These are phyloP conservation scores for Carex kokanica DNA, from an alignment of 176 grass and related monocot genomes.

Conservation along the genomic window DNA sequence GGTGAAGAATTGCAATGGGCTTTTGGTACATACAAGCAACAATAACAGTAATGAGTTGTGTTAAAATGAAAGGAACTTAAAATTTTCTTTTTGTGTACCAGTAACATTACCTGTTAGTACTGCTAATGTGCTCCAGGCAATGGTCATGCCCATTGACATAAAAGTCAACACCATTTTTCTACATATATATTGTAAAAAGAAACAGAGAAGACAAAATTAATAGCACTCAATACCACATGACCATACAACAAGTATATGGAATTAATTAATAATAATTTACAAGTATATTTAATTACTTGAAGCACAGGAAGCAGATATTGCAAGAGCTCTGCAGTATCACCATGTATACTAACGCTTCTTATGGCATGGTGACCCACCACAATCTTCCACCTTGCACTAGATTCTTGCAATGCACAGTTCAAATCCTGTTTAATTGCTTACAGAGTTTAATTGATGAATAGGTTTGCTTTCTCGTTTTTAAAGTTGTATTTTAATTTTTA, in stretches of 20 bases:
- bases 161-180: slow-evolving; percentile 50
- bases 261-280: not conserved
- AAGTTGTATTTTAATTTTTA: not conserved
- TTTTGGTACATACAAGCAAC: slow-evolving; percentile 17
- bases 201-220: not conserved
- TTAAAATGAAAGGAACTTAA: not conserved
- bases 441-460: not conserved
- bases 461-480: not conserved
- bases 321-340: slow-evolving; percentile 54
- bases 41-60: not conserved
- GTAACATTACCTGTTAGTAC: slow-evolving; percentile 57
- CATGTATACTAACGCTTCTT: slow-evolving; percentile 50
- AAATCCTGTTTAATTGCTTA: slow-evolving; percentile 33
- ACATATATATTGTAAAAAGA: not conserved
- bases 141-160: slow-evolving; percentile 80
- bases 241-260: not conserved
- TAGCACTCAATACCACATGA: not conserved
- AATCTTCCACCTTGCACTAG: slow-evolving; percentile 58
- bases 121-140: slow-evolving; percentile 75
- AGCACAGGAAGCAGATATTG: slow-evolving; percentile 52
- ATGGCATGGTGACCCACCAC: slow-evolving; percentile 70
- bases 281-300: slow-evolving; percentile 27
- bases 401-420: slow-evolving; percentile 36
- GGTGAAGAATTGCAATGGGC: slow-evolving; percentile 53
- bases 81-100: not conserved